These are phyloP conservation scores for Chlorella variabilis DNA, from an alignment of 163 green algal species.

Conservation along the genomic window DNA sequence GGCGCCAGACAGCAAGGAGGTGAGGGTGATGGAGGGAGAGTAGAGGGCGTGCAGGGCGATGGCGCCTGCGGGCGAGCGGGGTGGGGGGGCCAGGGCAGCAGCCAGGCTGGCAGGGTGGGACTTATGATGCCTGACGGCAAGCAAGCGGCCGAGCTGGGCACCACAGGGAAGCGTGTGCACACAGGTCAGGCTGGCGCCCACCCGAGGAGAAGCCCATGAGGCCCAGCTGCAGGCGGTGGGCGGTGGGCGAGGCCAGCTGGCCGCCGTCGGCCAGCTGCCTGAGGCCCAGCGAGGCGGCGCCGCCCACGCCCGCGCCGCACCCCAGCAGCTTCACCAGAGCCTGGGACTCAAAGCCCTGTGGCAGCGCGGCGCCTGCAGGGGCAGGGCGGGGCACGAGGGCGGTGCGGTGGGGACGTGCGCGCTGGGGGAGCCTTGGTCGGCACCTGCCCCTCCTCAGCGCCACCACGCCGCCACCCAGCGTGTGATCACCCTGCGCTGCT, in stretches of 20 bases:
- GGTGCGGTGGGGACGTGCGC: no score
- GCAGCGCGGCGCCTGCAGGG: constrained; percentile 19
- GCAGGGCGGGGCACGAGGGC: neutral
- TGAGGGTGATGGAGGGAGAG: constrained; percentile 28
- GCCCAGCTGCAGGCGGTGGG: constrained; percentile 43
- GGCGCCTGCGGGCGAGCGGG: constrained; percentile 5
- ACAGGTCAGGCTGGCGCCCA: neutral
- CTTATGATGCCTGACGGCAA: neutral
- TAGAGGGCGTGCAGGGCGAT: constrained; percentile 37
- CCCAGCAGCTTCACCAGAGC: constrained; percentile 42
- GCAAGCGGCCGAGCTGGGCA: neutral
- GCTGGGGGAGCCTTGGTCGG: no score
- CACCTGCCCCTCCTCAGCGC: no score
- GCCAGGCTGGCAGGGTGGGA: no score
- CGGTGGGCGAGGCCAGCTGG: constrained; percentile 26
- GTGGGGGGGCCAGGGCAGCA: no score
- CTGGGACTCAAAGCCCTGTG: constrained; percentile 38
- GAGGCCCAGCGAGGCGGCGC: constrained; percentile 20
- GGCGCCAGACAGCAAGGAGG: constrained; percentile 23
- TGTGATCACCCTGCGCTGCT: no score
- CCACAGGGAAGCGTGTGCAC: neutral
- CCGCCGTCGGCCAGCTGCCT: constrained; percentile 27
- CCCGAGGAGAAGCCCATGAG: constrained; percentile 41
- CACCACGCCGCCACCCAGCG: no score
- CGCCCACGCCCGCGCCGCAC: constrained; percentile 13